Evolutionary conservation across 2,329 filamentous ascomycete species (phyloP).

Genomic region (Didymella arachidicola): DNA sequence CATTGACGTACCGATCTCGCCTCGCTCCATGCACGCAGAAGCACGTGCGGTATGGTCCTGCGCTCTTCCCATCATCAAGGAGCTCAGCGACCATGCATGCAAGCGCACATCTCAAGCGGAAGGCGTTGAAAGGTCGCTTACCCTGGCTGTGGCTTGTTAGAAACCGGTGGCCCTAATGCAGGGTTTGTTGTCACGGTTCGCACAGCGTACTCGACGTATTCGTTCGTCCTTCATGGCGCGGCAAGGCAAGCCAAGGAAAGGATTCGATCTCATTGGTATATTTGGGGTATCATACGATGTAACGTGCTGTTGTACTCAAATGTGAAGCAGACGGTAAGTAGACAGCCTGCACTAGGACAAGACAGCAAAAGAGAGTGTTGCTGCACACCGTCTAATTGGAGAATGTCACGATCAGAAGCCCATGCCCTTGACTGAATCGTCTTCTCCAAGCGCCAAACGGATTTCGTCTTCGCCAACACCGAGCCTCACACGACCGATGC

Average conservation of each 20-base stretch:
- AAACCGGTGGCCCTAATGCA: slow-evolving; percentile 2
- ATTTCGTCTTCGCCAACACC: slow-evolving; percentile 92
- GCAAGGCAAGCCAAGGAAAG: slow-evolving; percentile 1
- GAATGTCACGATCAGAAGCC: slow-evolving; percentile 52
- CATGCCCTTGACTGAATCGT: slow-evolving; percentile 83
- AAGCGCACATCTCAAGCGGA: slow-evolving; percentile 1
- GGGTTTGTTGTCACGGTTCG: slow-evolving; percentile 9
- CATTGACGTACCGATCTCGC: not conserved
- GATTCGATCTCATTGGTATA: slow-evolving; percentile 8
- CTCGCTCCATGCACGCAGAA: not conserved
- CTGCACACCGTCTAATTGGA: not conserved
- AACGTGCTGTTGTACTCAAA: slow-evolving; percentile 1
- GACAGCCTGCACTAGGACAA: slow-evolving; percentile 7
- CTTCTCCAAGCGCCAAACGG: slow-evolving; percentile 84
- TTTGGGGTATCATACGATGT: slow-evolving; percentile 19
- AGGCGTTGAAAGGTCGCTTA: slow-evolving; percentile 6
- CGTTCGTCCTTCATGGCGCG: not conserved
- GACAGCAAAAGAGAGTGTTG: not conserved
- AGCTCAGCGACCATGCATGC: slow-evolving; percentile 5
- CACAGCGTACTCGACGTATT: slow-evolving; percentile 1
- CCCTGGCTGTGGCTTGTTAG: slow-evolving; percentile 5
- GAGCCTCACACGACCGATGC: slow-evolving; percentile 85
- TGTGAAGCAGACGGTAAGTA: slow-evolving; percentile 5
- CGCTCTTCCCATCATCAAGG: slow-evolving; percentile 1
- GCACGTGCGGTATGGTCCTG: slow-evolving; percentile 3